These are phyloP conservation scores for Coelastrella sp. DNA, from an alignment of 139 green algal species.

Conservation along the genomic window DNA sequence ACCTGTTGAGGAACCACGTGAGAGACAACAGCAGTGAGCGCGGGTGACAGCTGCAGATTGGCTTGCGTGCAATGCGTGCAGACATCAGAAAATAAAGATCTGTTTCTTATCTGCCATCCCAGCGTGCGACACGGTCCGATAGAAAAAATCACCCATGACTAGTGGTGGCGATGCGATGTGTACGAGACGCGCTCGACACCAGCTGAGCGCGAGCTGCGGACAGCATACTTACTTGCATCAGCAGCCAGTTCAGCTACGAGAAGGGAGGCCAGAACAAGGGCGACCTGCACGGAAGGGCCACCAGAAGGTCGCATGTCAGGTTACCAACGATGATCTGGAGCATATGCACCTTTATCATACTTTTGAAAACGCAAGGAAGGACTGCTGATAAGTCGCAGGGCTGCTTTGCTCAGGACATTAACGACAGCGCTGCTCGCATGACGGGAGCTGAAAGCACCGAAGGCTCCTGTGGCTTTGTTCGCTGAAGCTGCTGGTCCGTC, in stretches of 20 bases:
- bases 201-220: too few relatives aligned
- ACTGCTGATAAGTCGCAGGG: not conserved
- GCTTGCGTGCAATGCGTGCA: too few relatives aligned
- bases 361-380: not conserved
- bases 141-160: not conserved
- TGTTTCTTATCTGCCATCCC: too few relatives aligned
- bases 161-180: not conserved
- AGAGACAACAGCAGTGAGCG: not conserved
- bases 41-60: not conserved
- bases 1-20: not conserved
- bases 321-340: not conserved
- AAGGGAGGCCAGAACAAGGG: slow-evolving; percentile 25
- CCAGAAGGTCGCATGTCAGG: not conserved
- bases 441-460: not conserved
- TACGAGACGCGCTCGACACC: too few relatives aligned
- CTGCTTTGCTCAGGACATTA: not conserved
- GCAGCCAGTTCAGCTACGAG: slow-evolving; percentile 8
- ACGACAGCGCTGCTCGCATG: not conserved
- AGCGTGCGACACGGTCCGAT: too few relatives aligned
- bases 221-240: not conserved
- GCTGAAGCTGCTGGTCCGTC: not conserved
- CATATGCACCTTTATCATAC: not conserved
- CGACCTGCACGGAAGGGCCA: not conserved
- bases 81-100: too few relatives aligned
- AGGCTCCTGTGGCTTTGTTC: not conserved